A percentile compares a stretch with the other conserved stretches of the same genome.
Evolutionary conservation across 163 green algal genomes (phyloP).

Genomic region (Volvox carteri): DNA sequence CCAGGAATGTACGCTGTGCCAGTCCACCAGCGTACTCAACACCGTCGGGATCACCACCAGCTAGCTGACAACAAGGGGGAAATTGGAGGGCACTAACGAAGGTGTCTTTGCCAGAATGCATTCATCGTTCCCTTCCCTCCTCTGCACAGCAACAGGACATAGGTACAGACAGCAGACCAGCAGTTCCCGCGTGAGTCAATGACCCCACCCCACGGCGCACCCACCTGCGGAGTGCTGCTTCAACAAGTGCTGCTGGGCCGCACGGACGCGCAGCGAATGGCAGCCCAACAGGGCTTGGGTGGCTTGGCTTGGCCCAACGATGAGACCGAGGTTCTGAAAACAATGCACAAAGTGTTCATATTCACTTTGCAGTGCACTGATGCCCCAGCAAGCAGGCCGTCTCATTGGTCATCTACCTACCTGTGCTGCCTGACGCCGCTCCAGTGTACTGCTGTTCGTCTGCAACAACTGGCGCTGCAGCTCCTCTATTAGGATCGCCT

Average conservation of each 20-base stretch:
- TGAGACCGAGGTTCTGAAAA: conserved; percentile 16
- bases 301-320: conserved; percentile 44
- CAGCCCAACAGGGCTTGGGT: conserved; percentile 45
- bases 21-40: conserved; percentile 64
- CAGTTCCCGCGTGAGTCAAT: too few species aligned
- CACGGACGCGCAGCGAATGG: conserved; percentile 39
- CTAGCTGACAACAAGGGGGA: conserved; percentile 4
- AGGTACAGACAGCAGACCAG: too few species aligned
- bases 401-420: too few species aligned
- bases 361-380: too few species aligned
- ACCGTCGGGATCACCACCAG: conserved; percentile 62
- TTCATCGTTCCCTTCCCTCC: too few species aligned
- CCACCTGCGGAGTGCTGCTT: conserved; percentile 51
- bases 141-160: too few species aligned
- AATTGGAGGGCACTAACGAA: too few species aligned
- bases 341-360: too few species aligned
- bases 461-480: conserved; percentile 14
- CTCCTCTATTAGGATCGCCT: conserved; percentile 43
- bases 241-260: conserved; percentile 41
- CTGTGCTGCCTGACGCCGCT: conserved; percentile 33
- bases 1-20: conserved; percentile 62
- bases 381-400: too few species aligned
- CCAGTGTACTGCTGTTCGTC: conserved; percentile 38
- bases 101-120: too few species aligned
- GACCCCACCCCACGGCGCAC: too few species aligned